Percentiles rank a stretch among this genome's conserved stretches.
Evolutionary conservation across 179 eudicot species (phyloP).

Genomic region (Spinacia oleracea): DNA sequence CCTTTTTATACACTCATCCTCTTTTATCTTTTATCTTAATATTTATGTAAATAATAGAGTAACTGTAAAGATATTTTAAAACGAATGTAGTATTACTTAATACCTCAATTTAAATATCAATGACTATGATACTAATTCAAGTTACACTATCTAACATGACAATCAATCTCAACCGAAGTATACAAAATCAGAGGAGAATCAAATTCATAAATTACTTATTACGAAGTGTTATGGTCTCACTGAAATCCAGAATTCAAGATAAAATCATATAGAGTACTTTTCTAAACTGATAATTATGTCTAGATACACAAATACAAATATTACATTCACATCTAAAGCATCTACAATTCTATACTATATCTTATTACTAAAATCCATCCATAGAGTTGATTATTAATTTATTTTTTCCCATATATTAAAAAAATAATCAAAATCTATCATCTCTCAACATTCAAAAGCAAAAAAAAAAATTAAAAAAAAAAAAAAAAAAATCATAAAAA

Average conservation of each 20-base stretch:
- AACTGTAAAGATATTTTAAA: too few relatives aligned
- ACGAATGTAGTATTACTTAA: too few relatives aligned
- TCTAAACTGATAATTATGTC: slow-evolving; percentile 23
- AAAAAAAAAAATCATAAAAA: not conserved
- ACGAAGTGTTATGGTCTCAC: slow-evolving; percentile 12
- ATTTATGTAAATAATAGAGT: too few relatives aligned
- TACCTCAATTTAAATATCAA: too few relatives aligned
- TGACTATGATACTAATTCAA: too few relatives aligned
- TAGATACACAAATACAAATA: slow-evolving; percentile 17
- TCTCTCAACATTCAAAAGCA: slow-evolving; percentile 5
- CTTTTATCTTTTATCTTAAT: too few relatives aligned
- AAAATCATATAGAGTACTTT: slow-evolving; percentile 12
- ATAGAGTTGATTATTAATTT: not conserved
- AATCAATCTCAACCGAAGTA: too few relatives aligned
- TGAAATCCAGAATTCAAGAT: slow-evolving; percentile 18
- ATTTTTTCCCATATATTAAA: slow-evolving; percentile 11
- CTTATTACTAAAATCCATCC: slow-evolving; percentile 7
- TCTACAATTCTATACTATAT: slow-evolving; percentile 9
- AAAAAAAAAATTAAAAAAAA: not conserved
- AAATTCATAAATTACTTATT: not conserved
- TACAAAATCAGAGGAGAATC: not conserved
- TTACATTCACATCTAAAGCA: slow-evolving; percentile 29
- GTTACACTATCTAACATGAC: too few relatives aligned
- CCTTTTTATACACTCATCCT: too few relatives aligned
- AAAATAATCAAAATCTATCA: slow-evolving; percentile 22